Conservation (phyloP, 768 basidiomycete genomes). For the Mycena amicta region DNA sequence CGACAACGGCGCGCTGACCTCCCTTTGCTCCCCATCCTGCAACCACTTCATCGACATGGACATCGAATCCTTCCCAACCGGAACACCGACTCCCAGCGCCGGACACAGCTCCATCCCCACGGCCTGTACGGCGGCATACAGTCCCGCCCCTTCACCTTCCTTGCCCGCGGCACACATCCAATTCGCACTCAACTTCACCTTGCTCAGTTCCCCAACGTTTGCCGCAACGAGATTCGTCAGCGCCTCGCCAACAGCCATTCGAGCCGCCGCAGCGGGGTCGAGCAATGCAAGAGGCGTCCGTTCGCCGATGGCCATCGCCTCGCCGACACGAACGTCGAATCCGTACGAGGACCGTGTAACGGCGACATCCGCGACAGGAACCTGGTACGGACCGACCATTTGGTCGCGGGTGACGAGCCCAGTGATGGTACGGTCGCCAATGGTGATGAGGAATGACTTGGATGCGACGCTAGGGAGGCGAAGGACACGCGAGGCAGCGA, state of each 20-base stretch:
- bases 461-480: slow-evolving; percentile 91
- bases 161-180: slow-evolving; percentile 98
- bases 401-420: slow-evolving; percentile 96
- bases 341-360: slow-evolving; percentile 95
- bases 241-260: slow-evolving; percentile 95
- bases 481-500: slow-evolving; percentile 80
- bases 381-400: slow-evolving; percentile 99
- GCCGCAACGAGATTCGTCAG: slow-evolving; percentile 91
- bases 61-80: slow-evolving; percentile 99
- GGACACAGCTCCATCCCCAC: slow-evolving; percentile 95
- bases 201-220: slow-evolving; percentile 63
- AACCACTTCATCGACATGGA: slow-evolving; percentile 98
- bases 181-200: slow-evolving; percentile 95
- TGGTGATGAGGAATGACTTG: slow-evolving; percentile 97
- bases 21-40: slow-evolving; percentile 62
- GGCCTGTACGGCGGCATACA: slow-evolving; percentile 90
- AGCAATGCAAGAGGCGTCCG: slow-evolving; percentile 91
- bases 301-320: slow-evolving; percentile 99
- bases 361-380: slow-evolving; percentile 96
- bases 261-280: slow-evolving; percentile 85
- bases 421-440: slow-evolving; percentile 92
- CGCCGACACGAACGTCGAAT: slow-evolving; percentile 80
- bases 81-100: slow-evolving; percentile 86
- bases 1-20: slow-evolving; percentile 90
- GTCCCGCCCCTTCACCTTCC: slow-evolving; percentile 81